These are phyloP conservation scores for Mucor irregularis DNA, from an alignment of 371 early-diverging fungal genomes.

Conservation along the genomic window DNA sequence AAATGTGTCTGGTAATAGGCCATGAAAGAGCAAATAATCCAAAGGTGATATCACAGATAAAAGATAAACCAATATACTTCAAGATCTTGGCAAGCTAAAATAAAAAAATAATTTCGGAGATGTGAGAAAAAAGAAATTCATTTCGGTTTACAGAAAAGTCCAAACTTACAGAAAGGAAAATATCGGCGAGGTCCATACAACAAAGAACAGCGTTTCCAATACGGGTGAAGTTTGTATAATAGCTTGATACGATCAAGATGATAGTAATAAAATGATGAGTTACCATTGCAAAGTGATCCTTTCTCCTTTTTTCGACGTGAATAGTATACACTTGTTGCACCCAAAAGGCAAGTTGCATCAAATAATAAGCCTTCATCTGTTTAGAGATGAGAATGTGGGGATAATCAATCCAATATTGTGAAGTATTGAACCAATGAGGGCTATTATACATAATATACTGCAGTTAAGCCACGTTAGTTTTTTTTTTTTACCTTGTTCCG, in stretches of 20 bases:
- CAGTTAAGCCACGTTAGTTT: background rate
- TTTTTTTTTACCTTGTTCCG: background rate
- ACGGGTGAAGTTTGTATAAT: conserved; percentile 73
- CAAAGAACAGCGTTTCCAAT: conserved; percentile 82
- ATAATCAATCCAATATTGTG: conserved; percentile 70
- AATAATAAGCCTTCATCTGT: conserved; percentile 75
- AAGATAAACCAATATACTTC: conserved; percentile 66
- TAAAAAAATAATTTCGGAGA: conserved; percentile 1
- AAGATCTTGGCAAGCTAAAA: conserved; percentile 68
- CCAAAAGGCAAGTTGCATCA: conserved; percentile 83
- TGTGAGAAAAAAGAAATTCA: too few species aligned
- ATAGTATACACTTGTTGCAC: conserved; percentile 72
- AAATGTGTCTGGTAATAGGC: conserved; percentile 74
- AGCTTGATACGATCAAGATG: conserved; percentile 65
- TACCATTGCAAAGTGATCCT: conserved; percentile 77
- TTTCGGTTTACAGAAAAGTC: too few species aligned
- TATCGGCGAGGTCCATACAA: conserved; percentile 82
- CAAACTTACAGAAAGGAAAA: conserved; percentile 70
- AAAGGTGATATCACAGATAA: conserved; percentile 71
- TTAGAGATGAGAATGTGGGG: conserved; percentile 59
- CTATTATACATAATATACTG: conserved; percentile 62
- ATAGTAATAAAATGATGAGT: conserved; percentile 84
- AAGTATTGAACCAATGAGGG: conserved; percentile 71
- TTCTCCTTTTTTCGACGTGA: conserved; percentile 76
- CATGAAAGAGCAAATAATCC: conserved; percentile 77